phyloP scores from a whole-genome alignment of 345 rosid genomes.

The Syzygium aromaticum region DNA sequence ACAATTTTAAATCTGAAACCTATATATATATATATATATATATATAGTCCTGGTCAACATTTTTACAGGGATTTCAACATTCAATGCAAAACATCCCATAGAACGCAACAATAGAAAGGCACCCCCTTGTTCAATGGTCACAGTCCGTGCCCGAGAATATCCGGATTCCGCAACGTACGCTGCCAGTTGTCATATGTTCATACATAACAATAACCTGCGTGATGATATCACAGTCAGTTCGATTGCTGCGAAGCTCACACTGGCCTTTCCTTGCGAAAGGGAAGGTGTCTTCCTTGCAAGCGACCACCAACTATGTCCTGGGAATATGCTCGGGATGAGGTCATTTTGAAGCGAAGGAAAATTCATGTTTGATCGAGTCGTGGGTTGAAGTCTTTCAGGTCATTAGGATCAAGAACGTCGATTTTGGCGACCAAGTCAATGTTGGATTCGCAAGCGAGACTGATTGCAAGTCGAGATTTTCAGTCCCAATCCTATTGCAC shows the following conservation, averaged over 20 bases:
- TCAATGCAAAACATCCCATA: background rate
- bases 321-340: background rate
- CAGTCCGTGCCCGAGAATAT: background rate
- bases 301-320: background rate
- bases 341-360: background rate
- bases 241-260: background rate
- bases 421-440: rapidly evolving
- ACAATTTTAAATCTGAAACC: no score
- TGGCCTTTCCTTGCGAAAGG: background rate
- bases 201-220: background rate
- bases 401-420: background rate
- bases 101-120: background rate
- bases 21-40: no score
- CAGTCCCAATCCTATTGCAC: no score
- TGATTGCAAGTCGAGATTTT: background rate
- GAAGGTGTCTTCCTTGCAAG: background rate
- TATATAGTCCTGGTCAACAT: background rate
- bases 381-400: background rate
- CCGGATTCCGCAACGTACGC: background rate
- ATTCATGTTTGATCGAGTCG: background rate
- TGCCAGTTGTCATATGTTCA: background rate
- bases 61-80: background rate
- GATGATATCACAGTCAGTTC: background rate
- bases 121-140: background rate
- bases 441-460: background rate